These are phyloP conservation scores for Globisporangium nagaii DNA, from an alignment of 352 stramenopile genomes.

Conservation along the genomic window DNA sequence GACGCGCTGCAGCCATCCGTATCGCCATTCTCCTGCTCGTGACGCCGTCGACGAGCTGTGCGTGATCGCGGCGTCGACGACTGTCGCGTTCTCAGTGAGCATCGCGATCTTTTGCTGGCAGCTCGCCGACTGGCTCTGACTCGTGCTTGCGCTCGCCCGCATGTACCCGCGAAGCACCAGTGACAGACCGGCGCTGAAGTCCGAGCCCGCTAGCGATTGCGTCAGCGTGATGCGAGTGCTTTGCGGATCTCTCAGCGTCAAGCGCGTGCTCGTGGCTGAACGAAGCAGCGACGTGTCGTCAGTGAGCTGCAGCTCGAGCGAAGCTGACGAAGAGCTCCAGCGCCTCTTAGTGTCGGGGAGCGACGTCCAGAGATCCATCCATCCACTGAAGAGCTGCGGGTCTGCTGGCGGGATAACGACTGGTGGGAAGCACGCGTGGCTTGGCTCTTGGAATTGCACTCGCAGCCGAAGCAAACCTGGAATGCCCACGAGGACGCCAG, in stretches of 20 bases:
- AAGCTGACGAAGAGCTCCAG: constrained; percentile 20
- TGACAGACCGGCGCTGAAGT: constrained; percentile 33
- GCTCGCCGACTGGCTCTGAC: background rate
- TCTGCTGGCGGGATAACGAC: constrained; percentile 13
- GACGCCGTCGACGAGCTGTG: constrained; percentile 1
- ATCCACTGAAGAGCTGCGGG: constrained; percentile 33
- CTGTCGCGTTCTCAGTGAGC: constrained; percentile 18
- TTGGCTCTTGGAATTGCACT: constrained; percentile 24
- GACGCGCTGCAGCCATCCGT: constrained; percentile 21
- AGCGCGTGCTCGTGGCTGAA: constrained; percentile 24
- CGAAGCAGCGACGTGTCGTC: constrained; percentile 35
- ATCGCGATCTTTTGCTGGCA: constrained; percentile 28
- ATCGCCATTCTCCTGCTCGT: constrained; percentile 27
- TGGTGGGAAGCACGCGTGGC: constrained; percentile 24
- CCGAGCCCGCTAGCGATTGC: constrained; percentile 25
- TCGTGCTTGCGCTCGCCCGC: background rate
- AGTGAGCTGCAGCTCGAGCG: constrained; percentile 11
- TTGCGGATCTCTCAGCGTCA: constrained; percentile 19
- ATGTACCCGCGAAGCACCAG: constrained; percentile 43
- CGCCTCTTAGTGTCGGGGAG: constrained; percentile 19
- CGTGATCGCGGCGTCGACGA: background rate
- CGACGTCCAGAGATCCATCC: constrained; percentile 44
- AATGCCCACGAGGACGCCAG: constrained; percentile 18
- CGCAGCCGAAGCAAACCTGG: constrained; percentile 21
- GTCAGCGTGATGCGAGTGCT: constrained; percentile 15